Percentiles rank a stretch among this genome's conserved stretches.
These are phyloP conservation scores for Clitopilus passeckerianus DNA, from an alignment of 768 basidiomycete species.

Conservation along the genomic window DNA sequence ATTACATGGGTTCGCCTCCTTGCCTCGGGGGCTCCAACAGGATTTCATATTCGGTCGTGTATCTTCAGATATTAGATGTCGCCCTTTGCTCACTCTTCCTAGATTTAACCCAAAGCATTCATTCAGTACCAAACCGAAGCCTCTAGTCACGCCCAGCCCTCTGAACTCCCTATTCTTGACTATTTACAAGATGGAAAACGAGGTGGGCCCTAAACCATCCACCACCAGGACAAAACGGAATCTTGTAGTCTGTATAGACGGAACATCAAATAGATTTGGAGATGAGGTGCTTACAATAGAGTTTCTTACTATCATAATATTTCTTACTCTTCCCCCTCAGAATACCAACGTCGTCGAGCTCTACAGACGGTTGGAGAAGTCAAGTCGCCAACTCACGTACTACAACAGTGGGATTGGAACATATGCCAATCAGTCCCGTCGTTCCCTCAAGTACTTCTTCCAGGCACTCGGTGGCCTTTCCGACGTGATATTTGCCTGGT, in stretches of 20 bases:
- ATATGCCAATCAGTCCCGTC: constrained; percentile 11
- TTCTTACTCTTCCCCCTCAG: background rate
- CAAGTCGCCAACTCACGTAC: constrained; percentile 8
- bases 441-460: constrained; percentile 3
- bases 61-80: no score
- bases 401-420: constrained; percentile 16
- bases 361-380: background rate
- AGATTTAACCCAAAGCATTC: no score
- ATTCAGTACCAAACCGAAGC: no score
- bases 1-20: no score
- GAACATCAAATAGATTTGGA: constrained; percentile 1
- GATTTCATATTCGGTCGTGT: no score
- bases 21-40: no score
- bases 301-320: background rate
- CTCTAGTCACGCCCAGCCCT: no score
- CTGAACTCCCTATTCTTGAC: no score
- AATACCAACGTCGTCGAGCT: constrained; percentile 7
- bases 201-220: background rate
- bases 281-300: background rate
- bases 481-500: constrained; percentile 14
- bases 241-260: background rate
- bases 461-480: constrained; percentile 7
- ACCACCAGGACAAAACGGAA: background rate
- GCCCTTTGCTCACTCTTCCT: no score
- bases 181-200: no score